Base-by-base conservation (phyloP, 352 stramenopile genomes). In the Phytophthora europaea region DNA sequence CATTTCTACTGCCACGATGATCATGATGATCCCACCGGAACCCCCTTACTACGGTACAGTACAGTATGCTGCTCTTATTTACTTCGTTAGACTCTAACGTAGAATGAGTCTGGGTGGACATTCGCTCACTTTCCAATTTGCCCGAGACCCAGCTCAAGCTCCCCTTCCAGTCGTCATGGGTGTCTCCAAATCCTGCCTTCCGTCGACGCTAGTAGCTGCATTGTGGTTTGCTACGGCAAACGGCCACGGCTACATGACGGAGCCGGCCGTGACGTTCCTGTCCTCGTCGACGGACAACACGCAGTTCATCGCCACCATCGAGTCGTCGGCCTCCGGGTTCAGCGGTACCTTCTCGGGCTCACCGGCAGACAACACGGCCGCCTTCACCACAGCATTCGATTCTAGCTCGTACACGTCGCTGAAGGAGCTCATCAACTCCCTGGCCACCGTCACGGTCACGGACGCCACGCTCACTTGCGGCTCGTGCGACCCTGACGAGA, bases 261-360 rank as follows among this genome's bases (percentile, higher is more conserved):
- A 65, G 3, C 73, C 73, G 9, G 58, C 65, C 13, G 64, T 75
- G 22, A 75, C 59, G 16, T 80, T 80, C 72, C 63, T 71, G 56
- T 70, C 72, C 18, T 73, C 61, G 18, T 72, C 65, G 2, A 74
- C 57, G 4, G 73, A 79, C 68, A 73, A 62, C 50, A 79, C 73
- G 36, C 68, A 76, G 40, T 79, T 68, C 73, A 76, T 70, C 28
- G 73, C 63, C 20, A 77, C 68, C 20, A 80, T 80, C 50, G 73
- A 80, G 53, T 67, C 68, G n/a, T 74, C 68, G 13, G 68, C 73
- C 6, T 80, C 73, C 12, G 67, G 67, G 43, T 72, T 79, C 51
- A 70, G 60, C 34, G 73, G 68, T 22, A 69, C 59, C 15, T 80
- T 80, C 68, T 69, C 43, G 1, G 63, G 58, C 2, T 72, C 65